These are phyloP conservation scores for Cyclocybe cylindracea DNA, from an alignment of 768 basidiomycete genomes.

Conservation along the genomic window DNA sequence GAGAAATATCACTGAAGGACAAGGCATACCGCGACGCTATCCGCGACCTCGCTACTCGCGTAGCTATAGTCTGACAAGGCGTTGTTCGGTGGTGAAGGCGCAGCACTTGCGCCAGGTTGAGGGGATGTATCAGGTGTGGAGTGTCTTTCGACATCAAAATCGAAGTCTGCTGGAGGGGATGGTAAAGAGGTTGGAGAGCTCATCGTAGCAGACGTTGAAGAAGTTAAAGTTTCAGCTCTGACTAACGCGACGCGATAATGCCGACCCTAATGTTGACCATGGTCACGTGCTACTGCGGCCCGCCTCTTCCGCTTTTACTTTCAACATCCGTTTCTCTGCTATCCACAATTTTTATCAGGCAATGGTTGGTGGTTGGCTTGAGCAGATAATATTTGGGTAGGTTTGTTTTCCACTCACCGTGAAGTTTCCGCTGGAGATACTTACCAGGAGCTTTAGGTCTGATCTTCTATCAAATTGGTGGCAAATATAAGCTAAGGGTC, in stretches of 20 bases:
- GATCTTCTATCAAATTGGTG: no score
- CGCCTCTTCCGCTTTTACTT: background rate
- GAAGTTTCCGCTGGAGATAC: no score
- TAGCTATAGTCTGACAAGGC: slow-evolving; percentile 24
- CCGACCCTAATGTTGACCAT: slow-evolving; percentile 12
- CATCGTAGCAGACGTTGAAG: slow-evolving; percentile 11
- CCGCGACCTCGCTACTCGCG: slow-evolving; percentile 19
- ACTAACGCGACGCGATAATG: slow-evolving; percentile 12
- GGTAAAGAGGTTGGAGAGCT: slow-evolving; percentile 24
- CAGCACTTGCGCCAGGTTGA: slow-evolving; percentile 19
- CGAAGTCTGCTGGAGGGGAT: slow-evolving; percentile 11
- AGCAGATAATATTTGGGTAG: no score
- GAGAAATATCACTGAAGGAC: background rate
- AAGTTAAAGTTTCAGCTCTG: background rate
- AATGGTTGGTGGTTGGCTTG: no score
- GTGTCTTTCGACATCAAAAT: slow-evolving; percentile 1
- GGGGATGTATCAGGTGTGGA: slow-evolving; percentile 8
- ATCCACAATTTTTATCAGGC: no score
- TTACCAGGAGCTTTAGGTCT: no score
- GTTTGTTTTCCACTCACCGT: no score
- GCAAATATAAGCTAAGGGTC: no score
- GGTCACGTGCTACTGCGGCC: background rate
- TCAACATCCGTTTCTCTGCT: no score
- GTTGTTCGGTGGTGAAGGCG: slow-evolving; percentile 24
- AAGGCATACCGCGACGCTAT: slow-evolving; percentile 4